A percentile compares a stretch with the other conserved stretches of the same genome.
phyloP scores from a whole-genome alignment of 208 protist genomes.

The Trypanosoma melophagium region DNA sequence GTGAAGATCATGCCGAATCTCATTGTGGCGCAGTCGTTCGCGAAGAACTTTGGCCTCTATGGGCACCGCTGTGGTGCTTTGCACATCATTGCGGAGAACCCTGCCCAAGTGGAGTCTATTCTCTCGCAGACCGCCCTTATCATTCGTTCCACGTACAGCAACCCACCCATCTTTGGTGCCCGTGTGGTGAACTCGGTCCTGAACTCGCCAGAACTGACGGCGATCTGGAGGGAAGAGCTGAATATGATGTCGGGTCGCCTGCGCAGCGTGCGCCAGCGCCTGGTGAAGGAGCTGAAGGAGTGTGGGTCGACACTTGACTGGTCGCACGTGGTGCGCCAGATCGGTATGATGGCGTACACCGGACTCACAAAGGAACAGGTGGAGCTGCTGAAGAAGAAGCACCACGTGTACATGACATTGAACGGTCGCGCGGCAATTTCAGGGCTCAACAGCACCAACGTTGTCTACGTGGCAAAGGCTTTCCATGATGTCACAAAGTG shows the following conservation, averaged over 20 bases:
- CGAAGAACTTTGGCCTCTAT: slow-evolving; percentile 98
- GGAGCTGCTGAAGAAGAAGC: slow-evolving; percentile 36
- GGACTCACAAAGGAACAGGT: slow-evolving; percentile 88
- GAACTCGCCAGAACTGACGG: slow-evolving; percentile 56
- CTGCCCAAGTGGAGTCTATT: slow-evolving; percentile 67
- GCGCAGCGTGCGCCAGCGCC: slow-evolving; percentile 47
- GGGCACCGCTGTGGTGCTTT: slow-evolving; percentile 93
- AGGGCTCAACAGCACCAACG: slow-evolving; percentile 63
- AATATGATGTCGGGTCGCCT: slow-evolving; percentile 85
- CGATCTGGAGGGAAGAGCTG: slow-evolving; percentile 88
- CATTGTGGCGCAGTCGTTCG: slow-evolving; percentile 92
- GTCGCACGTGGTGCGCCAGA: slow-evolving; percentile 92
- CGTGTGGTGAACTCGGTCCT: slow-evolving; percentile 91
- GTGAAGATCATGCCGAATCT: slow-evolving; percentile 66
- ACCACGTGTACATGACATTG: slow-evolving; percentile 76
- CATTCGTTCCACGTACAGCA: slow-evolving; percentile 95
- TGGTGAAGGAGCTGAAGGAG: slow-evolving; percentile 67
- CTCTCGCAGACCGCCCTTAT: slow-evolving; percentile 90
- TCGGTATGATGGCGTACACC: slow-evolving; percentile 97
- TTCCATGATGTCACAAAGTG: slow-evolving; percentile 63
- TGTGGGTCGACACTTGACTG: slow-evolving; percentile 75
- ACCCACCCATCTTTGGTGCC: slow-evolving; percentile 94
- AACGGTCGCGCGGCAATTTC: slow-evolving; percentile 77
- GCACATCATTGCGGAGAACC: slow-evolving; percentile 64
- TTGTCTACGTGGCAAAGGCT: slow-evolving; percentile 69